Evolutionary conservation across 352 stramenopile species (phyloP).

Genomic region (Globisporangium middletonii): DNA sequence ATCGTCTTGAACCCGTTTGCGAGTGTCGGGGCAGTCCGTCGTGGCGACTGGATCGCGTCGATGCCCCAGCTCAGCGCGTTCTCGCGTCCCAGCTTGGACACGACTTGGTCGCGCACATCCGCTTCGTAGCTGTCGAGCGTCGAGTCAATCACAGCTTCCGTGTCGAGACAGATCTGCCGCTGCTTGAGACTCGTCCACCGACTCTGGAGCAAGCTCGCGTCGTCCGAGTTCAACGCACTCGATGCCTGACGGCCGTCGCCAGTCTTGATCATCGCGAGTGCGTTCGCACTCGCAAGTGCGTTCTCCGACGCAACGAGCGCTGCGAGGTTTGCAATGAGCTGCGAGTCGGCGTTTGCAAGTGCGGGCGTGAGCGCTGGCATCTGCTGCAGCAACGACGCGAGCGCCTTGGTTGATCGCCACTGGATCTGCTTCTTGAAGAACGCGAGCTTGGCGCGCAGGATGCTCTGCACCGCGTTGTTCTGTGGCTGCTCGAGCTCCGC

Average conservation of each 20-base stretch:
- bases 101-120: constrained; percentile 50
- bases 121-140: constrained; percentile 60
- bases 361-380: constrained; percentile 32
- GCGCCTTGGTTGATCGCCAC: constrained; percentile 72
- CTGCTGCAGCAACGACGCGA: constrained; percentile 68
- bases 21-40: constrained; percentile 22
- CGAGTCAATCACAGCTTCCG: constrained; percentile 64
- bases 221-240: constrained; percentile 11
- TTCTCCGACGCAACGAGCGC: constrained; percentile 54
- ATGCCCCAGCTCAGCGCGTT: constrained; percentile 80
- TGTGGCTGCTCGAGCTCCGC: constrained; percentile 53
- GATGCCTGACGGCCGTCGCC: constrained; percentile 14
- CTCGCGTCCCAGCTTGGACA: constrained; percentile 63
- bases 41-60: constrained; percentile 76
- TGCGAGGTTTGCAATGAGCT: constrained; percentile 59
- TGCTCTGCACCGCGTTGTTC: constrained; percentile 53
- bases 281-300: constrained; percentile 18
- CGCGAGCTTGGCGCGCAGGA: constrained; percentile 49
- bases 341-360: constrained; percentile 46
- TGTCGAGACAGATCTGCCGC: constrained; percentile 60
- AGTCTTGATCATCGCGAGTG: constrained; percentile 12
- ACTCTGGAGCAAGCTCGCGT: constrained; percentile 36
- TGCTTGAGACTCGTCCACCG: constrained; percentile 72
- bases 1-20: constrained; percentile 3
- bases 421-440: constrained; percentile 78